Base-by-base conservation (phyloP, 129 eudicot species). In the Centella asiatica region DNA sequence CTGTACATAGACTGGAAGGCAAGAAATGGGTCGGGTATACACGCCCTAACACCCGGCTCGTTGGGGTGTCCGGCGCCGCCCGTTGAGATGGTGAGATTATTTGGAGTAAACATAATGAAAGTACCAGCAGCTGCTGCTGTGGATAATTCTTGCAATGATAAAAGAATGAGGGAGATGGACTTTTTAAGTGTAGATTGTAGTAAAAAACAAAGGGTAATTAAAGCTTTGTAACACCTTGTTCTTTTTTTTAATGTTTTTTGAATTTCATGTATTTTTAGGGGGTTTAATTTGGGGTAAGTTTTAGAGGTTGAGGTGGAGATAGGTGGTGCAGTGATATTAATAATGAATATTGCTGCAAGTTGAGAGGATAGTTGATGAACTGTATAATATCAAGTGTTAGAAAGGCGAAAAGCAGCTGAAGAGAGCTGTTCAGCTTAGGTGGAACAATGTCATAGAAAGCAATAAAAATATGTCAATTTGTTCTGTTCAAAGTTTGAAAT, bases 101-200 rank as follows among this genome's bases (percentile, higher is more conserved):
- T 90, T 70, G 97, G 97, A 37, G 97, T 83, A n/a, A 66, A 90
- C 61, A 81, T 90, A 68, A 62, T 71, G 18, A 66, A 81, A 69
- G 89, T 60, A 15, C 76, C 81, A 8, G 64, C 13, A 0, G 31
- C 37, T 64, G 44, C 55, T 31, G 72, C 14, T 25, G 61, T 24
- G 11, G 57, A 50, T 4, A 51, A 1, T 28, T 11, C 17, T 46
- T 20, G 49, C 0, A 46, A 77, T 27, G 88, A 84, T 18, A 89
- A 89, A 31, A 71, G 80, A 66, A 65, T 65, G 55, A 74, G 85
- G 26, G 85, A 80, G 47, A 72, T 82, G 80, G 90, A 80, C 67
- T 47, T 82, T 19, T 62, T 80, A 68, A 84, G 69, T 33, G 52
- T 83, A 37, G 79, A 72, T 31, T 68, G 63, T 23, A 73, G 72